These are phyloP conservation scores for Cadophora malorum DNA, from an alignment of 2,329 filamentous ascomycete genomes.

Conservation along the genomic window DNA sequence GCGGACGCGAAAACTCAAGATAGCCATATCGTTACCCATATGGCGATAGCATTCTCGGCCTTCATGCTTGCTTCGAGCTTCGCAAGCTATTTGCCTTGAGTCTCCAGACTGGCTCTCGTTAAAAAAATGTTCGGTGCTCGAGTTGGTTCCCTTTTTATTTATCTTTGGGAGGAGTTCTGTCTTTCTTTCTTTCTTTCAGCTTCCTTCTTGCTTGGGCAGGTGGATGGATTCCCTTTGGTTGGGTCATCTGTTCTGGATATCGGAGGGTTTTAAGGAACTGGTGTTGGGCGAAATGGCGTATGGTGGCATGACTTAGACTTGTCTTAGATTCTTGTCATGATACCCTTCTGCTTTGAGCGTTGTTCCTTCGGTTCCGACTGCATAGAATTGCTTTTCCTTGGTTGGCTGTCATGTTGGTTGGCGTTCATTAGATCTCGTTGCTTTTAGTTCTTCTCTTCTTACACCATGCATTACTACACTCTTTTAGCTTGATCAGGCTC, in stretches of 20 bases:
- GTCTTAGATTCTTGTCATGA: constrained; percentile 11
- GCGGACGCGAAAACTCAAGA: background rate
- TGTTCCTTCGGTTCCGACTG: background rate
- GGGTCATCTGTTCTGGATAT: background rate
- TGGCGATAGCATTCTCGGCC: background rate
- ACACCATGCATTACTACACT: background rate
- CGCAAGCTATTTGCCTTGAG: background rate
- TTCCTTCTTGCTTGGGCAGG: background rate
- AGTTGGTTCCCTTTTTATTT: background rate
- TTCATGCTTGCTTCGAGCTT: background rate
- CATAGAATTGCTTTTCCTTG: background rate
- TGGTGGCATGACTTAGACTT: constrained; percentile 2
- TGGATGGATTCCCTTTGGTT: background rate
- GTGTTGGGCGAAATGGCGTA: background rate
- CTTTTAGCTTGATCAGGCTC: background rate
- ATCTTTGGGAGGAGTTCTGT: background rate
- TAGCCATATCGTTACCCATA: background rate
- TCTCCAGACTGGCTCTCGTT: background rate
- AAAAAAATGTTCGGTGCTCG: background rate
- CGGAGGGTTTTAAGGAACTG: background rate
- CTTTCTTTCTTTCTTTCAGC: background rate
- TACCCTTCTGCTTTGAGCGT: constrained; percentile 13
- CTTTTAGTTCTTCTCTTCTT: constrained; percentile 6
- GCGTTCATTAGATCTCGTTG: constrained; percentile 1
- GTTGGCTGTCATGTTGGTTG: background rate